phyloP scores from a whole-genome alignment of 225 moss, liverwort and hornwort genomes.

The Climacium dendroides region DNA sequence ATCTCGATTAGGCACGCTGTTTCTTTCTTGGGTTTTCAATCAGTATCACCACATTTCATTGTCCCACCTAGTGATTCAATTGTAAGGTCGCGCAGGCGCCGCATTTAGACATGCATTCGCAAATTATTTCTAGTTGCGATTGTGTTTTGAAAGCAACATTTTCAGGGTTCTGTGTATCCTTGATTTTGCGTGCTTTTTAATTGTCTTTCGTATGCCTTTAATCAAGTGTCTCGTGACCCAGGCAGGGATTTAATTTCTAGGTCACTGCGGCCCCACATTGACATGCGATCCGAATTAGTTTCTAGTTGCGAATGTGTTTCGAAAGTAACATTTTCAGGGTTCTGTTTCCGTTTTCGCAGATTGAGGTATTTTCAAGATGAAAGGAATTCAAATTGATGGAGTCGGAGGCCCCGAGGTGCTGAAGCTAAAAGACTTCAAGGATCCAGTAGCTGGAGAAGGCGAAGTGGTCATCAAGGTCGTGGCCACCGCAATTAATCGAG shows the following conservation, averaged over 20 bases:
- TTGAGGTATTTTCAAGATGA: slow-evolving; percentile 25
- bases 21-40: neutral
- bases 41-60: neutral
- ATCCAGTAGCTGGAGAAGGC: slow-evolving; percentile 24
- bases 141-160: neutral
- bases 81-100: neutral
- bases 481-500: slow-evolving; percentile 58
- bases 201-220: neutral
- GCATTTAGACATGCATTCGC: neutral
- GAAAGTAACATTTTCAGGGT: neutral
- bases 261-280: neutral
- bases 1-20: neutral
- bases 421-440: slow-evolving; percentile 41
- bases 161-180: neutral
- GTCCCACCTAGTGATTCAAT: neutral
- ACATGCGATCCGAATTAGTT: neutral
- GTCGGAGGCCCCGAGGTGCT: slow-evolving; percentile 58
- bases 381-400: slow-evolving; percentile 39
- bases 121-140: neutral
- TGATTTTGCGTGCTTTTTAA: neutral
- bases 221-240: neutral
- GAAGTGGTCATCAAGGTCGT: slow-evolving; percentile 60
- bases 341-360: neutral
- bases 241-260: neutral
- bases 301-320: neutral